Evolutionary conservation across 202 grass and related monocot species (phyloP).

Genomic region (Setaria viridis): DNA sequence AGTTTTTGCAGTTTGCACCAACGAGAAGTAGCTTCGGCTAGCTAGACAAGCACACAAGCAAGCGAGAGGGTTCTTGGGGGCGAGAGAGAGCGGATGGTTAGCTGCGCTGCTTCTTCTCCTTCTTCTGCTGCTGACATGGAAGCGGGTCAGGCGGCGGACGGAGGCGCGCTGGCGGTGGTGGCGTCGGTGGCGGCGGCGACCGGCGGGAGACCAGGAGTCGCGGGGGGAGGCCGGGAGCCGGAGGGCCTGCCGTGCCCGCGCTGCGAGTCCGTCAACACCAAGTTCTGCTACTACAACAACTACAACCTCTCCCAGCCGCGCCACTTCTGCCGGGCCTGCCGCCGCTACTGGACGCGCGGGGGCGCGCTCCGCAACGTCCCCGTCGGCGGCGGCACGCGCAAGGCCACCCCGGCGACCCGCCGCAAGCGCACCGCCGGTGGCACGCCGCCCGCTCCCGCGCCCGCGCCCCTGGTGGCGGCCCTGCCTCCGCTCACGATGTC

Average conservation of each 20-base stretch:
- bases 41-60: background rate
- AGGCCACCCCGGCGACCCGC: conserved; percentile 18
- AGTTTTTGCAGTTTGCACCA: background rate
- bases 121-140: conserved; percentile 20
- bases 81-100: conserved; percentile 3
- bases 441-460: background rate
- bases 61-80: background rate
- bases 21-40: background rate
- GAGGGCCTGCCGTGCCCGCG: conserved; percentile 73
- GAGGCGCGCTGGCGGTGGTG: background rate
- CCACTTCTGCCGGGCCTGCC: conserved; percentile 85
- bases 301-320: conserved; percentile 91
- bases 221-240: conserved; percentile 31
- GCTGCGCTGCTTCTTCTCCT: background rate
- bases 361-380: conserved; percentile 91
- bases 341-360: conserved; percentile 93
- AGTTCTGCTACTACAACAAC: conserved; percentile 99
- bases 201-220: background rate
- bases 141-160: conserved; percentile 2
- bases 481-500: background rate
- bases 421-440: conserved; percentile 30
- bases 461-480: background rate
- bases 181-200: background rate
- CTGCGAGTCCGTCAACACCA: conserved; percentile 84
- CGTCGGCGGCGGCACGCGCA: conserved; percentile 81